Conservation (phyloP, 306 rosid genomes). For the Dryas alaskensis region DNA sequence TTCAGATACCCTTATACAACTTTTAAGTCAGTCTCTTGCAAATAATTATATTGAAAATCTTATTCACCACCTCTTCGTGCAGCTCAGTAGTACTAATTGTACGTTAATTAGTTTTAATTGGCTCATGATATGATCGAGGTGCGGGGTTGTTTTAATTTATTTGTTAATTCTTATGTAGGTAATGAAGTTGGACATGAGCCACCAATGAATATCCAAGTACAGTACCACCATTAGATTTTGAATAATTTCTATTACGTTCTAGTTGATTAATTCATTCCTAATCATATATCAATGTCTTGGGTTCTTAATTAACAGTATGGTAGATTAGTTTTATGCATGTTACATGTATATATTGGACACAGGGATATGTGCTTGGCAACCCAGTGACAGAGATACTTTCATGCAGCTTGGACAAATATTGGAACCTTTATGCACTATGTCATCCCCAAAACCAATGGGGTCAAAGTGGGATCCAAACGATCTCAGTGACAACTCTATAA, state of each 20-base stretch:
- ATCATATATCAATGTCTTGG: not conserved
- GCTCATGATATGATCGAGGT: too few relatives aligned
- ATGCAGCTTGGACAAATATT: not conserved
- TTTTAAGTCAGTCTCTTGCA: too few relatives aligned
- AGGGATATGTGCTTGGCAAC: constrained; percentile 29
- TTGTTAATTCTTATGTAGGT: constrained; percentile 3
- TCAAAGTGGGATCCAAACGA: not conserved
- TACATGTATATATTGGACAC: not conserved
- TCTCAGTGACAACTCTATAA: not conserved
- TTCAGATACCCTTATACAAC: too few relatives aligned
- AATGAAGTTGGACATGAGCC: not conserved
- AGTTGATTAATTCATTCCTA: too few relatives aligned
- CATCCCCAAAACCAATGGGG: not conserved
- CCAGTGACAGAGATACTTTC: not conserved
- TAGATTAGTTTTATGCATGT: not conserved
- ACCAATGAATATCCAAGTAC: constrained; percentile 1
- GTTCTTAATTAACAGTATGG: too few relatives aligned
- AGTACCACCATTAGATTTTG: not conserved
- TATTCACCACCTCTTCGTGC: not conserved
- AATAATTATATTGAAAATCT: not conserved
- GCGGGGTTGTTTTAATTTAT: too few relatives aligned
- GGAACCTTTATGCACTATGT: not conserved
- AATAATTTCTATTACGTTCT: not conserved
- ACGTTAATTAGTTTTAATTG: too few relatives aligned
- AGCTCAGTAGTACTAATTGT: too few relatives aligned